These are phyloP conservation scores for Mycosphaerella arachidis DNA, from an alignment of 2,329 filamentous ascomycete species.

Conservation along the genomic window DNA sequence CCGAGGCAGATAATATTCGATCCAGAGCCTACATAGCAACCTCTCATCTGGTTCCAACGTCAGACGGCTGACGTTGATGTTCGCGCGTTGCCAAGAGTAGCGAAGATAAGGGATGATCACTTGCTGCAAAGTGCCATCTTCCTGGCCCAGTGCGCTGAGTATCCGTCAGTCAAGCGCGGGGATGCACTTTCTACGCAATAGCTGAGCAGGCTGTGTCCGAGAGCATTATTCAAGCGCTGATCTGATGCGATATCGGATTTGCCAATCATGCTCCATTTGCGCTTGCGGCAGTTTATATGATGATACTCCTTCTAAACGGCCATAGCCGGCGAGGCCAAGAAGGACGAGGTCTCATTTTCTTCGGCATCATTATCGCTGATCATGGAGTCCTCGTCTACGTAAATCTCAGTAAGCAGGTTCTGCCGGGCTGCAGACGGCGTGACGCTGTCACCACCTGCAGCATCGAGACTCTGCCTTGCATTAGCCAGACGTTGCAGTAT, in stretches of 20 bases:
- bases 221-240: constrained; percentile 8
- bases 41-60: too few relatives aligned
- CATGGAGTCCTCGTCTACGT: constrained; percentile 34
- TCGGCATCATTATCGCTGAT: constrained; percentile 32
- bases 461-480: too few relatives aligned
- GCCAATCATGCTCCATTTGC: constrained; percentile 4
- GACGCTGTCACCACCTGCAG: constrained; percentile 28
- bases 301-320: constrained; percentile 42
- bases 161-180: constrained; percentile 4
- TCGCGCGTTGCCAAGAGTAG: not conserved
- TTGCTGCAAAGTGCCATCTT: not conserved
- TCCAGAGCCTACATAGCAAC: too few relatives aligned
- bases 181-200: constrained; percentile 7
- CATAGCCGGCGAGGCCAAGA: constrained; percentile 40
- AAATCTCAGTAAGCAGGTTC: constrained; percentile 30
- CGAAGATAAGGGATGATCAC: constrained; percentile 14
- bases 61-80: too few relatives aligned
- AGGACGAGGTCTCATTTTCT: constrained; percentile 30
- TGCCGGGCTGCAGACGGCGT: constrained; percentile 25
- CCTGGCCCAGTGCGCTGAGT: not conserved
- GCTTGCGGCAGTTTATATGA: not conserved
- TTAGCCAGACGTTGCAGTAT: too few relatives aligned
- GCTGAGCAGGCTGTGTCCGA: not conserved
- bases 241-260: not conserved
- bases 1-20: too few relatives aligned